Evolutionary conservation across 495 filamentous ascomycete genomes (phyloP).

Genomic region (Neurospora sp.): DNA sequence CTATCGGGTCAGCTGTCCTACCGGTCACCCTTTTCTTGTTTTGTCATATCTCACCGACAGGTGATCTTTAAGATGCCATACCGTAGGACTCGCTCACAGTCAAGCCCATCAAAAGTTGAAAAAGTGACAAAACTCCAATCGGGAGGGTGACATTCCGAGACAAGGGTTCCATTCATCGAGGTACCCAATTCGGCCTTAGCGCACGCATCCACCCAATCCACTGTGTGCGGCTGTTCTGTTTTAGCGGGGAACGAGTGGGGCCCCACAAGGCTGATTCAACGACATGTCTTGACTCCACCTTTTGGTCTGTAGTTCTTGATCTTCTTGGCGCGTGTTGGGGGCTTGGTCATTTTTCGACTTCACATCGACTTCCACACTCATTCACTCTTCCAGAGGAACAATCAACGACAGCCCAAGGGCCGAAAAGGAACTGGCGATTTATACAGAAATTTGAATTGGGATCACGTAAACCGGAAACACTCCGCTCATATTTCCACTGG

Average conservation of each 20-base stretch:
- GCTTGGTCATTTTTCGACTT: not conserved
- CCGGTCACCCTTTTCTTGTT: not conserved
- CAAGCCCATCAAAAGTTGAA: not conserved
- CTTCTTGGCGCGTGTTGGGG: not conserved
- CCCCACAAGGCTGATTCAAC: not conserved
- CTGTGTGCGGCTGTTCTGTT: not conserved
- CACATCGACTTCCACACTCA: not conserved
- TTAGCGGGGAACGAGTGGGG: not conserved
- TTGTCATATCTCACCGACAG: not conserved
- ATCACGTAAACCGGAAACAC: not conserved
- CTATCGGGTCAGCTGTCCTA: not conserved
- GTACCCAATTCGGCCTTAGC: not conserved
- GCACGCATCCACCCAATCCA: not conserved
- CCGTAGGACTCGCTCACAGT: not conserved
- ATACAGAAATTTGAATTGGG: not conserved
- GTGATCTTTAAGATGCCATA: not conserved
- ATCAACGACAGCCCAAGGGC: not conserved
- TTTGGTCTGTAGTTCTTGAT: not conserved
- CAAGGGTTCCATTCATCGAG: not conserved
- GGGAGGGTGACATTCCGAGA: not conserved
- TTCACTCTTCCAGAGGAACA: not conserved
- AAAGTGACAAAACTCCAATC: not conserved
- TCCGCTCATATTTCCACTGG: rapidly evolving
- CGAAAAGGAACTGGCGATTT: not conserved
- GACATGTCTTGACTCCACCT: not conserved